These are phyloP conservation scores for Austroboletus eburneus DNA, from an alignment of 768 basidiomycete genomes.

Conservation along the genomic window DNA sequence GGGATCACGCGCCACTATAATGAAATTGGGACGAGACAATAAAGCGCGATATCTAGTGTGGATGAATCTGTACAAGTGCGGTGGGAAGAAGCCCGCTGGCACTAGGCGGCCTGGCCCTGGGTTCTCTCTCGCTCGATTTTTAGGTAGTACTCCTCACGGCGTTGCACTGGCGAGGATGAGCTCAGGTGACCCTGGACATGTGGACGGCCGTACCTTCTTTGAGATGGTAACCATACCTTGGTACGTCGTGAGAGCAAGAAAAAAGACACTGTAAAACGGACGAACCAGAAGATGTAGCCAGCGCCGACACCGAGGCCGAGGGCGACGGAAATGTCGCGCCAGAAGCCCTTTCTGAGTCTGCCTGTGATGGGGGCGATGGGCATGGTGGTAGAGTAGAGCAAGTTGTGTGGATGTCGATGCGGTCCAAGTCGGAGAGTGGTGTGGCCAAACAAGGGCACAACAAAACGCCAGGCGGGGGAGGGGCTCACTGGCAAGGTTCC, in stretches of 20 bases:
- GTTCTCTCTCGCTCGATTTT: constrained; percentile 65
- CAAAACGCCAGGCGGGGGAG: constrained; percentile 22
- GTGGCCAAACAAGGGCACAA: constrained; percentile 31
- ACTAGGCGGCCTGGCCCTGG: constrained; percentile 15
- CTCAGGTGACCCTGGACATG: constrained; percentile 5
- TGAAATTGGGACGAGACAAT: constrained; percentile 6
- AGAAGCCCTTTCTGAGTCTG: constrained; percentile 89
- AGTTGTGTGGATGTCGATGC: constrained; percentile 12
- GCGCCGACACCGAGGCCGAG: constrained; percentile 72
- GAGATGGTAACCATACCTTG: constrained; percentile 81
- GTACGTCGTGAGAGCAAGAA: constrained; percentile 23
- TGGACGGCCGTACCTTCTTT: constrained; percentile 53
- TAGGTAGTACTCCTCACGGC: constrained; percentile 82
- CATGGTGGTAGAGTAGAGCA: constrained; percentile 55
- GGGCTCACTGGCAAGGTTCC: constrained; percentile 13
- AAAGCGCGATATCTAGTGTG: constrained; percentile 8
- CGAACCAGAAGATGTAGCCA: constrained; percentile 84
- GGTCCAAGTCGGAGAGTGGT: constrained; percentile 27
- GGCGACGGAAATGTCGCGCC: constrained; percentile 74
- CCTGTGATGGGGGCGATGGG: constrained; percentile 89
- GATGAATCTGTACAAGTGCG: constrained; percentile 11
- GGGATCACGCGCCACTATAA: constrained; percentile 14
- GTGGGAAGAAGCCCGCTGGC: neutral
- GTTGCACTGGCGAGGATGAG: constrained; percentile 54
- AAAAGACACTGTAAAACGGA: constrained; percentile 14